Evolutionary conservation across 2,329 filamentous ascomycete species (phyloP).

Genomic region (Alternaria gansuensis): DNA sequence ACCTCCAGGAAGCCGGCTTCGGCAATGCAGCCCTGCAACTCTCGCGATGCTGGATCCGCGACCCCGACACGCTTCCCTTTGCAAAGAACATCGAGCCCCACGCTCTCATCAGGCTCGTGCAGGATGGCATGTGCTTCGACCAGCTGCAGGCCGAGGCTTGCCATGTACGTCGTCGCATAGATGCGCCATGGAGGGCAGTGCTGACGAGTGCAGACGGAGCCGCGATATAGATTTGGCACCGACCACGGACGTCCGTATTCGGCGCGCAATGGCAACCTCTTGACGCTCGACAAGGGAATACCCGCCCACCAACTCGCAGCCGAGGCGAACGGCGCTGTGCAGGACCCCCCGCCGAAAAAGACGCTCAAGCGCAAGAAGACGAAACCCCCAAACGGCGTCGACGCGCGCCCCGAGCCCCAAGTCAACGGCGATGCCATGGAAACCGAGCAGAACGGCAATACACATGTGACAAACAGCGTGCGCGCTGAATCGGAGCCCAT

Average conservation of each 20-base stretch:
- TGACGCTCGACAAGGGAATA: conserved; percentile 50
- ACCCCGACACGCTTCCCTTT: conserved; percentile 69
- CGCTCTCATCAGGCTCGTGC: conserved; percentile 68
- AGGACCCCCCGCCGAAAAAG: conserved; percentile 46
- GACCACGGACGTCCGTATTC: conserved; percentile 54
- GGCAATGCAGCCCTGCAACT: conserved; percentile 68
- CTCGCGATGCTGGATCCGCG: conserved; percentile 69
- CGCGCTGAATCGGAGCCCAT: conserved; percentile 50
- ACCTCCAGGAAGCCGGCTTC: conserved; percentile 58
- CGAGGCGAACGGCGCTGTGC: conserved; percentile 46
- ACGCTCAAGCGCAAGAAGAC: conserved; percentile 48
- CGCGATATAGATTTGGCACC: conserved; percentile 50
- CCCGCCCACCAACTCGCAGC: conserved; percentile 48
- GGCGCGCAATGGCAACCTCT: conserved; percentile 48
- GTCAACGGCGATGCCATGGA: conserved; percentile 60
- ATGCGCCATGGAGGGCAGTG: not conserved
- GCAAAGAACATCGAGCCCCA: conserved; percentile 66
- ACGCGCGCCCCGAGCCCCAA: conserved; percentile 44
- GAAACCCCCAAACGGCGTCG: conserved; percentile 47
- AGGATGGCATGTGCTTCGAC: conserved; percentile 67
- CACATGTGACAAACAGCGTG: conserved; percentile 41
- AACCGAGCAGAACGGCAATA: conserved; percentile 51
- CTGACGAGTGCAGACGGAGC: conserved; percentile 43
- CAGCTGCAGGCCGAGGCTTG: conserved; percentile 52
- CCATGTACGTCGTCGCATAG: conserved; percentile 41